These are phyloP conservation scores for Gynandropsis gynandra DNA, from an alignment of 345 rosid genomes.

Conservation along the genomic window DNA sequence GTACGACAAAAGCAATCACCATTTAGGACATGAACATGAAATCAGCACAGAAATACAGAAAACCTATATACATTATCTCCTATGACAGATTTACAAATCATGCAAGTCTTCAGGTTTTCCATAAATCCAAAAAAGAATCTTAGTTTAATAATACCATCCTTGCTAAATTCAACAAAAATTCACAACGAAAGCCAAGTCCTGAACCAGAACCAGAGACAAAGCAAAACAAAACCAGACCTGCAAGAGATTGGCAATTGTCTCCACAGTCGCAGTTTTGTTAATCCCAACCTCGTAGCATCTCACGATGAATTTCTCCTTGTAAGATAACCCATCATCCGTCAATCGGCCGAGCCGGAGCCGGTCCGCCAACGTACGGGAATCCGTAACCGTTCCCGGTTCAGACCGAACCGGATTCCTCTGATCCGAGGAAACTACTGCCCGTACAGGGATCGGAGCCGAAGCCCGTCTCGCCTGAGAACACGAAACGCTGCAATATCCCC, in stretches of 20 bases:
- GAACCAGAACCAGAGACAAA: neutral
- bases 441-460: conserved; percentile 19
- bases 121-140: too few species aligned
- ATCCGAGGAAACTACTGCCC: conserved; percentile 28
- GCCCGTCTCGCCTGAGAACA: conserved; percentile 13
- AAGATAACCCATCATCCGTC: conserved; percentile 66
- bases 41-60: too few species aligned
- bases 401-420: conserved; percentile 3
- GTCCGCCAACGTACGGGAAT: conserved; percentile 38
- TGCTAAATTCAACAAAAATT: too few species aligned
- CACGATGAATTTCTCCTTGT: conserved; percentile 81
- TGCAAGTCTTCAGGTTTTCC: too few species aligned
- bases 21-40: too few species aligned
- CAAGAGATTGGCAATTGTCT: conserved; percentile 86
- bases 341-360: conserved; percentile 60
- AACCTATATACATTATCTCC: too few species aligned
- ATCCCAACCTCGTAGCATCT: conserved; percentile 92
- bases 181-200: too few species aligned
- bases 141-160: too few species aligned
- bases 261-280: conserved; percentile 91
- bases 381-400: conserved; percentile 28
- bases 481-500: conserved; percentile 18
- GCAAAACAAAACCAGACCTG: conserved; percentile 41
- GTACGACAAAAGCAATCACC: too few species aligned
- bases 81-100: too few species aligned